Evolutionary conservation across 192 early-diverging fungal species (phyloP), one percentile per base, ranked within the genome.

Genomic region (Piromyces sp.): DNA sequence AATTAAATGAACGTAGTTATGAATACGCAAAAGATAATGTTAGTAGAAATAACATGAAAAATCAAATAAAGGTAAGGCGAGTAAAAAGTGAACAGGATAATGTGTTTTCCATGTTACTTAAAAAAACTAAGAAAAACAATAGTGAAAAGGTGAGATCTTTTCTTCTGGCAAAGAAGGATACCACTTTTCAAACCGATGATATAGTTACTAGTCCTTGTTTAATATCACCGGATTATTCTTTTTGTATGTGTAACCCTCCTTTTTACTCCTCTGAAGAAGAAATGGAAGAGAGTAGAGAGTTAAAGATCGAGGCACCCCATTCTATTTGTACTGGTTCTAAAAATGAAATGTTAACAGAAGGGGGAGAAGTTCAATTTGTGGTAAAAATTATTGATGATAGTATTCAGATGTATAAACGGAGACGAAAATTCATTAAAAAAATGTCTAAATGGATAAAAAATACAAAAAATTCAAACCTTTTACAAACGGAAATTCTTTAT

Each of bases 161-260:
- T 6, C 9, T 33, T 33, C 9, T 33, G 9, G 9, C 31, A 33
- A 33, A 33, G 5, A 33, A 33, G 3, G 13, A 22, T 22, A n/a
- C n/a, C n/a, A n/a, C n/a, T n/a, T n/a, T n/a, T n/a, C n/a, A n/a
- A n/a, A n/a, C n/a, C n/a, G n/a, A n/a, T n/a, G n/a, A n/a, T n/a
- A n/a, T n/a, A n/a, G n/a, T n/a, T n/a, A n/a, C n/a, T n/a, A n/a
- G n/a, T n/a, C n/a, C n/a, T n/a, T n/a, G n/a, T n/a, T n/a, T 68
- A n/a, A 5, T n/a, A n/a, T 5, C 22, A 5, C 51, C 51, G 0
- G 86, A 84, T 5, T 89, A 91, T 81, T 80, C 87, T 30, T 96
- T 97, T 81, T 90, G 89, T 42, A 95, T 97, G 94, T 96, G 95
- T 84, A 97, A 97, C 82, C 96, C 95, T 36, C 96, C 96, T 36